Evolutionary conservation across 495 filamentous ascomycete species (phyloP).

Genomic region (Neurospora sublineolata): DNA sequence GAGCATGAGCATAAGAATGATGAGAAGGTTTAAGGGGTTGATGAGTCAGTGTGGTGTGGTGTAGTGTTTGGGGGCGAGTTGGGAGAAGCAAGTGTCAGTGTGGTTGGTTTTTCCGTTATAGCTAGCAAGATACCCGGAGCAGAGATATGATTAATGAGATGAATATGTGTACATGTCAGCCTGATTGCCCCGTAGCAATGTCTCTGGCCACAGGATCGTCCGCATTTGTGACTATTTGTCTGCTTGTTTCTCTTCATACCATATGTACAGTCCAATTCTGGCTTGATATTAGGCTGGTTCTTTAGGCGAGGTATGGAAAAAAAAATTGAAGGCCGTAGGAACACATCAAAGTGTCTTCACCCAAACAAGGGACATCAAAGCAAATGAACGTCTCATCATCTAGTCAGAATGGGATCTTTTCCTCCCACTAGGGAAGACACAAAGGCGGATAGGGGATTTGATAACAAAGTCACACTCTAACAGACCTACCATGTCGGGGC

Average conservation of each 20-base stretch:
- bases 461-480: too few relatives aligned
- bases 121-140: not conserved
- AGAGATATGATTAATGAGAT: not conserved
- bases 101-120: not conserved
- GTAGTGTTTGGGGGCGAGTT: not conserved
- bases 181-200: too few relatives aligned
- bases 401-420: too few relatives aligned
- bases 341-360: not conserved
- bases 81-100: not conserved
- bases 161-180: not conserved
- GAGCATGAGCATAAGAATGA: conserved; percentile 1
- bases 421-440: too few relatives aligned
- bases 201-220: not conserved
- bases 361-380: too few relatives aligned
- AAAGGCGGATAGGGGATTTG: too few relatives aligned
- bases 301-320: too few relatives aligned
- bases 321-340: too few relatives aligned
- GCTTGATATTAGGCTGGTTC: not conserved
- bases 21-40: not conserved
- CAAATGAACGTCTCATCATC: too few relatives aligned
- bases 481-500: too few relatives aligned
- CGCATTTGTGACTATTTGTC: not conserved
- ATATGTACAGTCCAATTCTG: not conserved
- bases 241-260: not conserved
- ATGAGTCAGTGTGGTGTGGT: not conserved